Evolutionary conservation across 805 yeast species (phyloP).

Genomic region (Pichia kluyveri): DNA sequence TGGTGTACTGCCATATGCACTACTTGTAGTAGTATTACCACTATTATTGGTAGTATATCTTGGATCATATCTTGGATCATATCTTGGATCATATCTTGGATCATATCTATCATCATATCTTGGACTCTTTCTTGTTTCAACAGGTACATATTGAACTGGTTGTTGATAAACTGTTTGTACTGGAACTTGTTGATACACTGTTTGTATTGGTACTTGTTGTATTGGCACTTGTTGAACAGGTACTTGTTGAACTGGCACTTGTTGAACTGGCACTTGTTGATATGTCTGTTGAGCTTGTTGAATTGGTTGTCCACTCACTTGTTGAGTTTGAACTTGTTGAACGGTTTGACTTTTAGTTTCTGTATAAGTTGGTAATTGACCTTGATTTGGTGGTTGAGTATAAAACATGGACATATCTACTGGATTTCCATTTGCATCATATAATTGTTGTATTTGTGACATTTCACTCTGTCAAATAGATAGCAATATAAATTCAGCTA

Average conservation of each 20-base stretch:
- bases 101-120: too few relatives aligned
- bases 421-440: constrained; percentile 5
- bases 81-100: too few relatives aligned
- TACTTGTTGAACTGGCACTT: neutral
- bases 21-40: neutral
- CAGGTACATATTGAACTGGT: neutral
- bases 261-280: neutral
- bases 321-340: too few relatives aligned
- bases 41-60: neutral
- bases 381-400: neutral
- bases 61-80: neutral
- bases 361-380: neutral
- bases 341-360: neutral
- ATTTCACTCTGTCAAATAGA: neutral
- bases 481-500: too few relatives aligned
- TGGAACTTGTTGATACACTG: neutral
- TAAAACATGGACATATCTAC: neutral
- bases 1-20: neutral
- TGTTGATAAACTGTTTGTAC: neutral
- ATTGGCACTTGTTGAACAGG: neutral
- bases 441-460: neutral
- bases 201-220: neutral
- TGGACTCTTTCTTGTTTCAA: neutral
- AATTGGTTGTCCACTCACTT: too few relatives aligned
- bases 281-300: neutral